Evolutionary conservation across 2,329 filamentous ascomycete genomes (phyloP).

Genomic region (Pseudogymnoascus sp.): DNA sequence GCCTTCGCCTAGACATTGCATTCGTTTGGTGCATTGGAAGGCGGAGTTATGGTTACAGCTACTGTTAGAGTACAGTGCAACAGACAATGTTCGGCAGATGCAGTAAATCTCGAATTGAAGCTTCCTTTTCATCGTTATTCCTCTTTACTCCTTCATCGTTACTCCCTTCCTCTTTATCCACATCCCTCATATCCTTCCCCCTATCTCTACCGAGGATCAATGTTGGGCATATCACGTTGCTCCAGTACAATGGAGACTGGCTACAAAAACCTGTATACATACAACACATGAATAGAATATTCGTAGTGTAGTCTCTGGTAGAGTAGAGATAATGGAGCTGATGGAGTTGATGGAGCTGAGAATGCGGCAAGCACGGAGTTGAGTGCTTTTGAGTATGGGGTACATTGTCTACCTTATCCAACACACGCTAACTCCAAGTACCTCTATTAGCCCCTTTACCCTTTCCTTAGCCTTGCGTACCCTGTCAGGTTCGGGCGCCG

Average conservation of each 20-base stretch:
- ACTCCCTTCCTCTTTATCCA: background rate
- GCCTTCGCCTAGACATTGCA: background rate
- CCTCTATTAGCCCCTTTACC: background rate
- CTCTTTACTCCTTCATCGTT: background rate
- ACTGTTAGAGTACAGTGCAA: background rate
- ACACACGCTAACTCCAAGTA: background rate
- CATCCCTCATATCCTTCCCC: background rate
- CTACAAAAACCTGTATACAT: background rate
- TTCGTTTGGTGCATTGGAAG: background rate
- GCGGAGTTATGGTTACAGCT: background rate
- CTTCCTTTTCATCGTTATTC: background rate
- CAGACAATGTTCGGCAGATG: background rate
- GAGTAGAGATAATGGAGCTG: background rate
- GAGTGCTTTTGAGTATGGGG: background rate
- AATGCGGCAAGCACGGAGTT: background rate
- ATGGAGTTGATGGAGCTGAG: background rate
- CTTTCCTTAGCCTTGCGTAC: background rate
- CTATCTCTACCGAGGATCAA: background rate
- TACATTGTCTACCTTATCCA: slow-evolving; percentile 1
- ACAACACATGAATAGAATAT: background rate
- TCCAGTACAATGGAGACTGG: background rate
- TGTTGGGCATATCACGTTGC: background rate
- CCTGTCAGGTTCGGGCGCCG: background rate
- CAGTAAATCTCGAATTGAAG: background rate
- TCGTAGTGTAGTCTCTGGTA: background rate